These are phyloP conservation scores for Trichoderma atrobrunneum DNA, from an alignment of 2,329 filamentous ascomycete species.

Conservation along the genomic window DNA sequence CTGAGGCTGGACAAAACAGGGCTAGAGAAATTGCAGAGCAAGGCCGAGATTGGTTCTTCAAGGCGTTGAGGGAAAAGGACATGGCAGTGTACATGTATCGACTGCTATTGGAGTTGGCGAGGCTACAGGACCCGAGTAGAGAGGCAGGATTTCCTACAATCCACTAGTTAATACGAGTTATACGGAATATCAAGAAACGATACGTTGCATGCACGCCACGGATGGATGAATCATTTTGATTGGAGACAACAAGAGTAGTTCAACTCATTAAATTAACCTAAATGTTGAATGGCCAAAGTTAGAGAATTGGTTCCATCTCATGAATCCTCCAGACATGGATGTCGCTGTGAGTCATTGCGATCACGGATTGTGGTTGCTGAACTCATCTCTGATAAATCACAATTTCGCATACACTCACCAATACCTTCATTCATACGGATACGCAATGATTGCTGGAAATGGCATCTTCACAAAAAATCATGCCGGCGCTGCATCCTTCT, in stretches of 20 bases:
- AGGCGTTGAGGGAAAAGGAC: conserved; percentile 56
- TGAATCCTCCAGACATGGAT: neutral
- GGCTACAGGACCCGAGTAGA: conserved; percentile 36
- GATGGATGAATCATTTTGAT: neutral
- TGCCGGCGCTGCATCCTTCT: neutral
- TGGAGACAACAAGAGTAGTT: neutral
- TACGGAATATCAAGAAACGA: neutral
- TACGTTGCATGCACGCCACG: neutral
- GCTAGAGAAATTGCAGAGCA: conserved; percentile 51
- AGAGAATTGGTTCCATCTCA: neutral
- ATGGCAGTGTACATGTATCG: conserved; percentile 60
- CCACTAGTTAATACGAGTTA: neutral
- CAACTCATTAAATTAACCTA: neutral
- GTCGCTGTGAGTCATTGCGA: neutral
- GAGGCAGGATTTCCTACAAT: neutral
- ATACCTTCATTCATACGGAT: neutral
- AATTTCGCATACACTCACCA: neutral
- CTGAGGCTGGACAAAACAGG: conserved; percentile 44
- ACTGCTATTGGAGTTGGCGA: conserved; percentile 55
- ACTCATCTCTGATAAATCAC: neutral
- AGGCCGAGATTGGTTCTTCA: conserved; percentile 54
- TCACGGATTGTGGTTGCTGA: neutral
- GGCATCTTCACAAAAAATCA: neutral
- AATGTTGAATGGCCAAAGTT: neutral
- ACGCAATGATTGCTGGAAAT: neutral